Percentiles rank a stretch among this genome's conserved stretches.
These are phyloP conservation scores for Plicaturopsis crispa DNA, from an alignment of 768 basidiomycete genomes.

Conservation along the genomic window DNA sequence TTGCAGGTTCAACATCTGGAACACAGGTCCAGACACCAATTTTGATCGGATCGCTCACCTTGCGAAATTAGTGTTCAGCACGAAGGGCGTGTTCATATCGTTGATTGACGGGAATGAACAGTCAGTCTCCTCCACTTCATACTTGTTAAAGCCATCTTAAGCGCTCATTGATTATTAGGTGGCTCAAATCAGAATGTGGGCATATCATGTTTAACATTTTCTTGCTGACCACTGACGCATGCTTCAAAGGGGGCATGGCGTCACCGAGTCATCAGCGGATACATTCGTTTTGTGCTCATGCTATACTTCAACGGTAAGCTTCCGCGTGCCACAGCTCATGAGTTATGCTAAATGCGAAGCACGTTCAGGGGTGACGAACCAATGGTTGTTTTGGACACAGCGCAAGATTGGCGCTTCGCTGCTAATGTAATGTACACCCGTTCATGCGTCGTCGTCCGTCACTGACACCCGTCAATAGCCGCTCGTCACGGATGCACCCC, in stretches of 20 bases:
- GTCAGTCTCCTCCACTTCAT: slow-evolving; percentile 35
- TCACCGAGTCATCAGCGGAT: slow-evolving; percentile 38
- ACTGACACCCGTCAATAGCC: slow-evolving; percentile 39
- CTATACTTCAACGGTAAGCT: slow-evolving; percentile 69
- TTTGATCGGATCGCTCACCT: slow-evolving; percentile 93
- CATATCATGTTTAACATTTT: slow-evolving; percentile 1
- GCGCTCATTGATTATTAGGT: slow-evolving; percentile 33
- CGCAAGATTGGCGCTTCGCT: slow-evolving; percentile 81
- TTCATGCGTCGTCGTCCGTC: slow-evolving; percentile 1
- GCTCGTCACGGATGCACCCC: slow-evolving; percentile 54
- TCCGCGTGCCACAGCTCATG: not conserved
- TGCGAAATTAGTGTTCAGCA: slow-evolving; percentile 87
- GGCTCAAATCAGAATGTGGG: slow-evolving; percentile 87
- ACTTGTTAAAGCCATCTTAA: slow-evolving; percentile 2
- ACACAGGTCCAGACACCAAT: slow-evolving; percentile 79
- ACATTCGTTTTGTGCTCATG: slow-evolving; percentile 77
- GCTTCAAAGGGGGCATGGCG: slow-evolving; percentile 37
- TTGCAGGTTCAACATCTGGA: slow-evolving; percentile 79
- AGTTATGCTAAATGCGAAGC: not conserved
- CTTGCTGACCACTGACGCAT: not conserved
- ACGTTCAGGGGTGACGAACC: slow-evolving; percentile 71
- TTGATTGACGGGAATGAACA: slow-evolving; percentile 81
- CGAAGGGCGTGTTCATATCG: slow-evolving; percentile 77
- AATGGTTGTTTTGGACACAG: slow-evolving; percentile 74
- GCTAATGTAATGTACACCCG: slow-evolving; percentile 51